phyloP scores from a whole-genome alignment of 495 filamentous ascomycete genomes.

The Lophiotrema nucula region DNA sequence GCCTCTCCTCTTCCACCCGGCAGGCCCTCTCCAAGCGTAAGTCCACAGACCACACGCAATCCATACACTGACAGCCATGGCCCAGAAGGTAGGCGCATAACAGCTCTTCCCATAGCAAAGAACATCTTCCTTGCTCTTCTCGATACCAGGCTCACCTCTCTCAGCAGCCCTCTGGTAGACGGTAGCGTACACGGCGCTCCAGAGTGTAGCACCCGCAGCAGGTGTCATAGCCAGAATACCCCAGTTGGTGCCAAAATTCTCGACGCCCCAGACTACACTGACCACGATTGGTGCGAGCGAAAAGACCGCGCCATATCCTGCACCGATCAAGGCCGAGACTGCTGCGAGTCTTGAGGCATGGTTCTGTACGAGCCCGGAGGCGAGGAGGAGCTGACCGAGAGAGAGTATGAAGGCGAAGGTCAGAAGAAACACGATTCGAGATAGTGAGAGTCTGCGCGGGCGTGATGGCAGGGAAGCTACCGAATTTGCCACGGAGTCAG shows the following conservation, averaged over 20 bases:
- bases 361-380: conserved; percentile 65
- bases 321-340: conserved; percentile 75
- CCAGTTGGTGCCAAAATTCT: conserved; percentile 99
- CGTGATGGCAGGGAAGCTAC: conserved; percentile 36
- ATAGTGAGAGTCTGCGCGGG: conserved; percentile 56
- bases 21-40: conserved; percentile 75
- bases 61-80: conserved; percentile 73
- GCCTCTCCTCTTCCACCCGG: conserved; percentile 74
- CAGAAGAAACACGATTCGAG: conserved; percentile 77
- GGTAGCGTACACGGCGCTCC: conserved; percentile 77
- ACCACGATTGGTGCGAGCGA: conserved; percentile 86
- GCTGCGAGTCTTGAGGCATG: conserved; percentile 72
- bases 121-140: conserved; percentile 44
- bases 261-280: conserved; percentile 92
- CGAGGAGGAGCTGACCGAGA: conserved; percentile 70
- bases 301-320: conserved; percentile 91
- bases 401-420: conserved; percentile 72
- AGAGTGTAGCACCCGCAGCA: conserved; percentile 77
- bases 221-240: conserved; percentile 91
- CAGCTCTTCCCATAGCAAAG: conserved; percentile 74
- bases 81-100: conserved; percentile 77
- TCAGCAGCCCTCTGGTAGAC: conserved; percentile 64
- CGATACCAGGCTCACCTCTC: conserved; percentile 33
- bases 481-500: conserved; percentile 39
- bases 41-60: conserved; percentile 69